Evolutionary conservation across 176 grass and related monocot species (phyloP), one percentile per base, ranked within the genome.

Genomic region (Oryza nivara): DNA sequence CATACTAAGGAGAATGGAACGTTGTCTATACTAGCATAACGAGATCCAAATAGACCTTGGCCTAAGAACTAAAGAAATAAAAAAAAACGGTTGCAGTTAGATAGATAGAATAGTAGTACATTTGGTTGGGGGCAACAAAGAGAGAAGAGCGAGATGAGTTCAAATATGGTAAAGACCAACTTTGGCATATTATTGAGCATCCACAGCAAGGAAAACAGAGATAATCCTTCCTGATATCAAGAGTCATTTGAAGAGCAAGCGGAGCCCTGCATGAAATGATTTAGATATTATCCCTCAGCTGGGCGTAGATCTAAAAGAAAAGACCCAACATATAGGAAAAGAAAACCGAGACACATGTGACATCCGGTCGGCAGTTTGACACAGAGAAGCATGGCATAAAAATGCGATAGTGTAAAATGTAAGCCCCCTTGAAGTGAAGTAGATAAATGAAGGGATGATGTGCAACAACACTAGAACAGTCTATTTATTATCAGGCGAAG

Each of bases 221-320:
- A 77, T 61, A 70, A 45, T 88, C 67, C 67, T 83, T 90, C 72
- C 60, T 90, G 65, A 65, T 83, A 75, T 88, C 74, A 90, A 90
- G 86, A 84, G 66, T 75, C 72, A 93, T 93, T 76, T 87, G 84
- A 89, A 56, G 71, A 63, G 65, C 35, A 88, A 84, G 78, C 30
- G 77, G 3, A 36, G 66, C 68, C 79, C 91, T 90, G 87, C 73
- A 80, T 7, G 68, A 82, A 56, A 82, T 4, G 51, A 56, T 56
- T 49, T 49, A 83, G 4, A 75, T 66, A 64, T 40, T 35, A 72
- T 72, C 16, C 51, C 14, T 17, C 51, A 54, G 51, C 14, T n/a
- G 56, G 17, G 56, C 56, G 19, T 60, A 60, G 56, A 60, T 22
- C 56, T 60, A 22, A 22, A 19, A 52, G 14, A 19, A 56, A 56